Conservation (phyloP, 1,284 basidiomycete genomes). For the Afroboletus lepidellus region DNA sequence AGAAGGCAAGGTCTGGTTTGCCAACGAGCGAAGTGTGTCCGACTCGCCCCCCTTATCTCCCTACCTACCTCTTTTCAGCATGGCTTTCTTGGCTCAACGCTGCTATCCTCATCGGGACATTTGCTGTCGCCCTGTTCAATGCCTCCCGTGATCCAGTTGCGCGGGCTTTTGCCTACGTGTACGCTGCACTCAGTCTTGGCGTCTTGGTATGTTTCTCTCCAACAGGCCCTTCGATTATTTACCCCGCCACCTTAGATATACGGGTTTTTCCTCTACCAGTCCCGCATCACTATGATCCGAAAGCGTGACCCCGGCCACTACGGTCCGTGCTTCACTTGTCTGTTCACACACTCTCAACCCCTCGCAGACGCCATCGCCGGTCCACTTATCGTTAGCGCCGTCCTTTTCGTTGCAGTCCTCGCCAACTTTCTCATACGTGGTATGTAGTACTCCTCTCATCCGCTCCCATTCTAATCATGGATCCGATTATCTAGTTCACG, state of each 20-base stretch:
- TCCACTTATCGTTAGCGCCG: slow-evolving; percentile 75
- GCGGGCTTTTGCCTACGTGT: slow-evolving; percentile 79
- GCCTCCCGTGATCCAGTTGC: slow-evolving; percentile 76
- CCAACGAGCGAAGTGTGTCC: slow-evolving; percentile 87
- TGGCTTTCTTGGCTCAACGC: slow-evolving; percentile 93
- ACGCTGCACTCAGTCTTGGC: slow-evolving; percentile 75
- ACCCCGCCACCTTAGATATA: slow-evolving; percentile 57
- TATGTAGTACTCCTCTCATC: slow-evolving; percentile 35
- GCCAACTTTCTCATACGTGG: slow-evolving; percentile 86
- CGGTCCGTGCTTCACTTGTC: slow-evolving; percentile 49
- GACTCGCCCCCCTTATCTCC: not conserved
- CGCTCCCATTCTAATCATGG: not conserved
- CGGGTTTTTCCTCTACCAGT: slow-evolving; percentile 86
- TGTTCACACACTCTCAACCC: not conserved
- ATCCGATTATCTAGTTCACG: slow-evolving; percentile 24
- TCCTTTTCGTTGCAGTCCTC: slow-evolving; percentile 83
- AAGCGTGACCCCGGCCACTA: slow-evolving; percentile 90
- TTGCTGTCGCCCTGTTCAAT: slow-evolving; percentile 88
- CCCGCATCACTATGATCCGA: slow-evolving; percentile 88
- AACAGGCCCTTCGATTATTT: slow-evolving; percentile 8
- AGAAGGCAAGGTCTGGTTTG: slow-evolving; percentile 99
- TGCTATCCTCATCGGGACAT: slow-evolving; percentile 80
- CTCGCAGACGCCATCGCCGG: slow-evolving; percentile 72
- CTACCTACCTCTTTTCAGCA: slow-evolving; percentile 43
- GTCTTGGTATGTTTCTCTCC: slow-evolving; percentile 49